Evolutionary conservation across 176 grass and related monocot species (phyloP), one percentile per base, ranked within the genome.

Genomic region (Saccharum officinarum): DNA sequence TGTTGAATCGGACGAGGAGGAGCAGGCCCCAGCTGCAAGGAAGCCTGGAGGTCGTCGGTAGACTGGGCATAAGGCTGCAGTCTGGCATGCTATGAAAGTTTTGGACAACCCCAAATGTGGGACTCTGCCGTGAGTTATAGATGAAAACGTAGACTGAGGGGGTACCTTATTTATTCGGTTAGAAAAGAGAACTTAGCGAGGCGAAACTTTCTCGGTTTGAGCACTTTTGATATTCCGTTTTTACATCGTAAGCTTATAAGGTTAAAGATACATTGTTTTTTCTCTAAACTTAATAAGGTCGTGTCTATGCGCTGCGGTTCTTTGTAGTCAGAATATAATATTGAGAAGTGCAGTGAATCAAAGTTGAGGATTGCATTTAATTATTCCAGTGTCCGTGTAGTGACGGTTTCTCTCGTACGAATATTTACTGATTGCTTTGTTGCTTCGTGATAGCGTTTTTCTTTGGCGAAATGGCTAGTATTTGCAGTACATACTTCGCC

Each of bases 1-100:
- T 50, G 88, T 92, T 1, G 85, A 92, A 52, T 95, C 93, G 0
- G 93, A 95, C 10, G 93, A 95, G 4, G 93, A 95, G 3, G 93
- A 95, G 15, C 67, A 82, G 66, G 86, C 93, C 49, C 90, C 90
- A 64, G 87, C 88, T 59, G 71, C 76, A 36, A 92, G 85, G 86
- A 90, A 86, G 71, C 72, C 88, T 42, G 90, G 60, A 66, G 83
- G 90, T 7, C 93, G 93, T 72, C 83, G 88, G 74, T 92, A 92
- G 84, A 84, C 10, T n/a, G n/a, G n/a, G 57, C 14, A 0, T 9
- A 38, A 71, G 25, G 39, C 39, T 55, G 65, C 33, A 17, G 34
- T 66, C 37, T 23, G 79, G 73, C 83, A 73, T 83, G 74, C 30
- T 80, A 80, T 84, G 45, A 86, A 88, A 92, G 86, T 92, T 92